Percentiles rank a stretch among this genome's conserved stretches.
Evolutionary conservation across 306 rosid species (phyloP).

Genomic region (Gillenia trifoliata): DNA sequence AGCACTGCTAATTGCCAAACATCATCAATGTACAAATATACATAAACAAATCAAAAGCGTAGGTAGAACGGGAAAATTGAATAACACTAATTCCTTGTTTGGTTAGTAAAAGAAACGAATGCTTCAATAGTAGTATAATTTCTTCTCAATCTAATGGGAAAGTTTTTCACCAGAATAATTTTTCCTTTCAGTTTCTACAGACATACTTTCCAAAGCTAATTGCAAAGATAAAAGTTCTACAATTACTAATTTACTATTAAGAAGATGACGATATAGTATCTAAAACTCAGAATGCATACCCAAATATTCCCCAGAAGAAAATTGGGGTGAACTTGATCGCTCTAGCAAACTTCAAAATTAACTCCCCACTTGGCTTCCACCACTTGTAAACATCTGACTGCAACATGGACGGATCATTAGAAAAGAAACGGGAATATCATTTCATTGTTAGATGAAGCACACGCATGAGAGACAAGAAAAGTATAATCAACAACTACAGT

Average conservation of each 20-base stretch:
- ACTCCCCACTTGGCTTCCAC: constrained; percentile 87
- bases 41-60: neutral
- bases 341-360: constrained; percentile 56
- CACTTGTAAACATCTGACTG: constrained; percentile 75
- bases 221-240: neutral
- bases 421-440: neutral
- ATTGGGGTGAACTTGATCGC: constrained; percentile 77
- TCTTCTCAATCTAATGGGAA: neutral
- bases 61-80: neutral
- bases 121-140: neutral
- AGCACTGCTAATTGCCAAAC: neutral
- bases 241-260: neutral
- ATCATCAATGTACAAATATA: neutral
- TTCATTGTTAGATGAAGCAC: neutral
- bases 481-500: neutral
- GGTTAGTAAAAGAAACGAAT: neutral
- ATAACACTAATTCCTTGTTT: neutral
- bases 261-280: neutral
- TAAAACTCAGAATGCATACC: constrained; percentile 54
- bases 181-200: neutral
- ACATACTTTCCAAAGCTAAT: neutral
- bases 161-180: neutral
- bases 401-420: constrained; percentile 14
- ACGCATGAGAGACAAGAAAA: neutral
- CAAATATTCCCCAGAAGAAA: constrained; percentile 77